A percentile compares a stretch with the other conserved stretches of the same genome.
phyloP scores from a whole-genome alignment of 257 asterid species.

The Prunella vulgaris region DNA sequence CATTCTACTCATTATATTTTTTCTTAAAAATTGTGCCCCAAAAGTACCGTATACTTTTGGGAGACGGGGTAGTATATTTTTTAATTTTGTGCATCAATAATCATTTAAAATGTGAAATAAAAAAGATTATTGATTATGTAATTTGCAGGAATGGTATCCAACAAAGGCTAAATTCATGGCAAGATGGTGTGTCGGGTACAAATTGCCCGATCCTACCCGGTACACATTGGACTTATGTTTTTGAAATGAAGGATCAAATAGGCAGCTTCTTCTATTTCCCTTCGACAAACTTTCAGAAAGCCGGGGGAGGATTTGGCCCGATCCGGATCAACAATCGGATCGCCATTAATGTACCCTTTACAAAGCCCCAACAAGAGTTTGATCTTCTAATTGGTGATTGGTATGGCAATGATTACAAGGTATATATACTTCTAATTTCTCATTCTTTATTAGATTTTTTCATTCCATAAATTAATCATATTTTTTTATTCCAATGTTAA shows the following conservation, averaged over 20 bases:
- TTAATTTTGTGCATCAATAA: too few species aligned
- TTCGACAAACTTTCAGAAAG: constrained; percentile 38
- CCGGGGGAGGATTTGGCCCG: constrained; percentile 57
- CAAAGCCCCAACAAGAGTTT: constrained; percentile 41
- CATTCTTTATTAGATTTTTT: too few species aligned
- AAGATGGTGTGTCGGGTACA: constrained; percentile 58
- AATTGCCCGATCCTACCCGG: constrained; percentile 52
- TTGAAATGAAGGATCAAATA: constrained; percentile 56
- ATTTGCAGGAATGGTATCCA: constrained; percentile 45
- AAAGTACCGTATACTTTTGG: too few species aligned
- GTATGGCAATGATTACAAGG: constrained; percentile 48
- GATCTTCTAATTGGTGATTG: constrained; percentile 73
- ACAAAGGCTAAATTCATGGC: constrained; percentile 56
- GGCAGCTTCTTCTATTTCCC: constrained; percentile 55
- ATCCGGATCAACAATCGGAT: constrained; percentile 37
- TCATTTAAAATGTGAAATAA: too few species aligned
- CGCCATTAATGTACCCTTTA: constrained; percentile 27
- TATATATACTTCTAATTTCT: too few species aligned
- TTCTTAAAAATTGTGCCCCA: too few species aligned
- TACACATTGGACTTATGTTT: constrained; percentile 42
- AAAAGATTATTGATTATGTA: too few species aligned
- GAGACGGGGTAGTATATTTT: too few species aligned
- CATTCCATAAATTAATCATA: too few species aligned
- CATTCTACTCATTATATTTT: too few species aligned
- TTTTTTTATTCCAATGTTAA: too few species aligned